Conservation (phyloP, 169 alveolate genomes). For the Plasmodium gonderi region DNA sequence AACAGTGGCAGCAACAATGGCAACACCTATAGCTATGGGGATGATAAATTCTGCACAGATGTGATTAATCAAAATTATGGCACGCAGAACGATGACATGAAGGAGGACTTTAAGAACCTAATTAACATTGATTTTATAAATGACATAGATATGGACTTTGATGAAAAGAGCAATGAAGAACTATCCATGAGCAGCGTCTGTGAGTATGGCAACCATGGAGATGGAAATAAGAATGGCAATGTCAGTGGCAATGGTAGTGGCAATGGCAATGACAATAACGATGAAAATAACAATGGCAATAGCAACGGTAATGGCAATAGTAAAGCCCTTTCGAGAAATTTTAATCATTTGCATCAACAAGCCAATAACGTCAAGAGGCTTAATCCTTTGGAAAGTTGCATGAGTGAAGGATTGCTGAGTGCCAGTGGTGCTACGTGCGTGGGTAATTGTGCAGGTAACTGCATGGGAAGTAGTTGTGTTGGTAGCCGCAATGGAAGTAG, state of each 20-base stretch:
- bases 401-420: slow-evolving; percentile 17
- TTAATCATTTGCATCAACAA: not conserved
- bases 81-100: slow-evolving; percentile 42
- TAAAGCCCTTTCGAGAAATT: not conserved
- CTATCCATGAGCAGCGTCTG: not conserved
- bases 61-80: slow-evolving; percentile 15
- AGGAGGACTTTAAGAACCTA: slow-evolving; percentile 54
- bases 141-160: slow-evolving; percentile 63
- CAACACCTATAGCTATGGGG: not conserved
- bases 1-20: not conserved
- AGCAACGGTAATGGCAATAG: not conserved
- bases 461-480: not conserved
- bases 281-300: not conserved
- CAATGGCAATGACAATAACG: no score
- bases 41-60: not conserved
- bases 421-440: not conserved
- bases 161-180: slow-evolving; percentile 4
- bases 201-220: no score
- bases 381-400: not conserved
- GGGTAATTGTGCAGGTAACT: not conserved
- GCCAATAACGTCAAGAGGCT: not conserved
- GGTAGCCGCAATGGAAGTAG: not conserved
- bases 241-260: not conserved
- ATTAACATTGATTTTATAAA: slow-evolving; percentile 67
- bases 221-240: not conserved